Evolutionary conservation across 768 basidiomycete species (phyloP), one percentile per base, ranked within the genome.

Genomic region (Tricholomella constricta): DNA sequence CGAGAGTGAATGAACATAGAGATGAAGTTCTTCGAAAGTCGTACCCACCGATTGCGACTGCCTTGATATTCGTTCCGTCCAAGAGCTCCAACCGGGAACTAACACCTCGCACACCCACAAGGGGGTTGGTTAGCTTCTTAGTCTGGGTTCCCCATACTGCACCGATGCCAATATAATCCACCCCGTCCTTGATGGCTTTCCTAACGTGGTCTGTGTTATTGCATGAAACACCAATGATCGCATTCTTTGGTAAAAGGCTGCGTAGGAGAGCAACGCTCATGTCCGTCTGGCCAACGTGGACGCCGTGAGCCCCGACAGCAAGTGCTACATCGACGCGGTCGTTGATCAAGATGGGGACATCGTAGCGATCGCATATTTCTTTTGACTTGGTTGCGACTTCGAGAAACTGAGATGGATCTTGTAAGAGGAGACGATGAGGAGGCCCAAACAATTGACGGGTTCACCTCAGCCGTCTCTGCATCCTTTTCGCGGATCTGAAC

Each of bases 401-500:
- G 50, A 93, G 78, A 63, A 96, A 94, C 89, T 94, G 37, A 19
- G 42, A 44, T 20, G 35, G 37, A 45, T 14, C 19, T 54, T 44
- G 44, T 35, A 17, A 43, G 45, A 27, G 27, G 25, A 49, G 11
- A 22, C 45, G 15, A 7, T 25, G 36, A 26, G 31, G 20, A 8
- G 19, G 20, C 7, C 26, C 27, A 32, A 47, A 14, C 23, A n/a
- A 22, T 32, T n/a, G 6, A 68, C 82, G 61, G n/a, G n/a, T n/a
- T n/a, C 43, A 89, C 92, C 70, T 94, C 89, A 20, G 79, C 79
- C 0, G 93, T 95, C 55, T 94, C 92, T 0, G 79, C 70, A 10
- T 81, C 69, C 69, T 98, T 98, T 69, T 98, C 95, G 32, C 94
- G 80, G 15, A 96, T 77, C 69, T 97, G 95, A 4, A 97, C 91